phyloP scores from a whole-genome alignment of 176 grass and related monocot genomes.

The Typha latifolia region DNA sequence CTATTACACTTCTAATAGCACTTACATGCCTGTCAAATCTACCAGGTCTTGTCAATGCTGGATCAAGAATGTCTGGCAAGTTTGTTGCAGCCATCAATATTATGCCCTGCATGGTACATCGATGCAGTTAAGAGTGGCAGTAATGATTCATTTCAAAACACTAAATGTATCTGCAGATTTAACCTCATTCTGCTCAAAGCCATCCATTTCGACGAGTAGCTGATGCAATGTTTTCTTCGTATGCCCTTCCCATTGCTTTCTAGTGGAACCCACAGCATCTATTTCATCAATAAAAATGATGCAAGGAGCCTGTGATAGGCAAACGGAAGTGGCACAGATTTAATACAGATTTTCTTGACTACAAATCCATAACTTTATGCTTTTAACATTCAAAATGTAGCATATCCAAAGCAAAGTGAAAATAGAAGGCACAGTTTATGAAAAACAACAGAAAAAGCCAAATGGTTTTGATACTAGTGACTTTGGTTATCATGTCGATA shows the following conservation, averaged over 20 bases:
- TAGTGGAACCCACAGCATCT: constrained; percentile 95
- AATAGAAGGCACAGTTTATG: too few species aligned
- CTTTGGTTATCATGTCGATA: too few species aligned
- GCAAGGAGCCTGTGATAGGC: constrained; percentile 68
- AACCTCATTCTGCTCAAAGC: constrained; percentile 99
- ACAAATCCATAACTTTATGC: too few species aligned
- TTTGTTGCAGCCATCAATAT: constrained; percentile 99
- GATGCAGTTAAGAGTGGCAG: background rate
- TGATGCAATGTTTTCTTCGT: constrained; percentile 99
- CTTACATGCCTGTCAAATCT: constrained; percentile 99
- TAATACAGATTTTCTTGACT: background rate
- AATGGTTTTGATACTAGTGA: too few species aligned
- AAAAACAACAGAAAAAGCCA: too few species aligned
- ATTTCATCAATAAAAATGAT: constrained; percentile 99
- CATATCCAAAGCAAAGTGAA: too few species aligned
- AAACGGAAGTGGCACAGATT: background rate
- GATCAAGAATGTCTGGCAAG: constrained; percentile 96
- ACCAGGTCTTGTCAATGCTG: constrained; percentile 93
- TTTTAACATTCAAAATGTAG: too few species aligned
- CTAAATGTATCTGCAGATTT: background rate
- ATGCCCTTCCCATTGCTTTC: constrained; percentile 99
- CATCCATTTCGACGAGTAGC: constrained; percentile 99
- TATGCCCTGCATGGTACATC: constrained; percentile 61
- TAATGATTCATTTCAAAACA: background rate
- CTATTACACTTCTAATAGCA: background rate